Evolutionary conservation across 2,329 filamentous ascomycete genomes (phyloP), one percentile per base, ranked within the genome.

Genomic region (Trichoderma gracile): DNA sequence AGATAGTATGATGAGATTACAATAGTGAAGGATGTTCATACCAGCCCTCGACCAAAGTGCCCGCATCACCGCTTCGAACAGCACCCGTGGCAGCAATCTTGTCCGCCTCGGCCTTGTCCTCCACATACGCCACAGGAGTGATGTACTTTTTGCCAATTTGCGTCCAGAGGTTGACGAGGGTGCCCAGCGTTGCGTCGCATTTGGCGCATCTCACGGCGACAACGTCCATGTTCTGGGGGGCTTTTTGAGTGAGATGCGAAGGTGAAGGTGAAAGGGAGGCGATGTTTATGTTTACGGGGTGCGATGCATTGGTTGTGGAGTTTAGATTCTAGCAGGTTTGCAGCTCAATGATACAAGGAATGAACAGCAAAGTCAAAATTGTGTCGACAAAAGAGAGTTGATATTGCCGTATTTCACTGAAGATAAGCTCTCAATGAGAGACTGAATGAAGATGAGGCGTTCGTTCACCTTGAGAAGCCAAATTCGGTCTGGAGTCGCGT

Each of bases 81-180:
- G 66, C 45, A 15, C 76, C 76, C 1, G 71, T 67, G 10, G 61
- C 46, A 15, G 46, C 8, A 15, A 66, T 63, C 40, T 53, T 63
- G 17, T 63, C 52, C 4, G 64, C 40, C 2, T 55, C 49, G 17
- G 15, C 21, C 12, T 45, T 61, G 15, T 66, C 65, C 46, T 69
- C 62, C 3, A 69, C 68, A 3, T 71, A 65, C 5, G 76, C 64
- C 12, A 75, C 68, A 5, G 78, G 78, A n/a, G 75, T 77, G 59
- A 78, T 73, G 64, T 79, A 78, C 23, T 72, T 74, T 53, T 77
- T 78, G 47, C 76, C 77, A 38, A 81, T 73, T 66, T 78, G 73
- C 2, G 68, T 75, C 78, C 78, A 81, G 7, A 75, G 47, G 45
- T 81, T 80, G 62, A 70, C 43, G 53, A 77, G 73, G 1, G 55